Conservation (phyloP, 768 basidiomycete genomes). For the Rhizopogon sp. region DNA sequence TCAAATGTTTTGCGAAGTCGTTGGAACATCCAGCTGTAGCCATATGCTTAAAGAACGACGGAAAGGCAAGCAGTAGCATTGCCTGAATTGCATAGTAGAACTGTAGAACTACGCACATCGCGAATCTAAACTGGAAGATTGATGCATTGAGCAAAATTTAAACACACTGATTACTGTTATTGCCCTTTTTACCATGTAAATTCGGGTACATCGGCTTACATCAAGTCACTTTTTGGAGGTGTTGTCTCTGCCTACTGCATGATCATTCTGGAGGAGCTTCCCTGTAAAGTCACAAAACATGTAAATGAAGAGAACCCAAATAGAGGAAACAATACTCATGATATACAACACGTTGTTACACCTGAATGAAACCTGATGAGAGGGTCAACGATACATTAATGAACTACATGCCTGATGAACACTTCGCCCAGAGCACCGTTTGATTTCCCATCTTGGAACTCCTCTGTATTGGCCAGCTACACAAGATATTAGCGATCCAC, state of each 20-base stretch:
- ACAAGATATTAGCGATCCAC: not conserved
- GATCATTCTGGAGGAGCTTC: slow-evolving; percentile 59
- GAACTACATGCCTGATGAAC: slow-evolving; percentile 78
- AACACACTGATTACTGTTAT: no score
- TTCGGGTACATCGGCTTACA: no score
- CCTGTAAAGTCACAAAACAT: slow-evolving; percentile 46
- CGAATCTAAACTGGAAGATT: no score
- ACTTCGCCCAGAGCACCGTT: slow-evolving; percentile 98
- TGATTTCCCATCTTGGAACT: slow-evolving; percentile 93
- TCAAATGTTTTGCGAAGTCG: no score
- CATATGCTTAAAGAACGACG: no score
- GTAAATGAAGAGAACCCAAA: slow-evolving; percentile 13
- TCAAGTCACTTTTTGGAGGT: no score
- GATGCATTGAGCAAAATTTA: no score
- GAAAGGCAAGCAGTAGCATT: no score
- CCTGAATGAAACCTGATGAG: slow-evolving; percentile 32
- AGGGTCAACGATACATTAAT: not conserved
- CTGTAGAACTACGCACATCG: no score
- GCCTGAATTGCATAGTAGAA: no score
- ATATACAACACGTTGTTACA: slow-evolving; percentile 98
- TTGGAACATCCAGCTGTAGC: no score
- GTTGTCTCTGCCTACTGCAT: not conserved
- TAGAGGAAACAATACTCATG: slow-evolving; percentile 51
- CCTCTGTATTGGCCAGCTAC: slow-evolving; percentile 98
- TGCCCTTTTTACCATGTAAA: no score